Base-by-base conservation (phyloP, 2,329 filamentous ascomycete species). In the Alternaria atra region DNA sequence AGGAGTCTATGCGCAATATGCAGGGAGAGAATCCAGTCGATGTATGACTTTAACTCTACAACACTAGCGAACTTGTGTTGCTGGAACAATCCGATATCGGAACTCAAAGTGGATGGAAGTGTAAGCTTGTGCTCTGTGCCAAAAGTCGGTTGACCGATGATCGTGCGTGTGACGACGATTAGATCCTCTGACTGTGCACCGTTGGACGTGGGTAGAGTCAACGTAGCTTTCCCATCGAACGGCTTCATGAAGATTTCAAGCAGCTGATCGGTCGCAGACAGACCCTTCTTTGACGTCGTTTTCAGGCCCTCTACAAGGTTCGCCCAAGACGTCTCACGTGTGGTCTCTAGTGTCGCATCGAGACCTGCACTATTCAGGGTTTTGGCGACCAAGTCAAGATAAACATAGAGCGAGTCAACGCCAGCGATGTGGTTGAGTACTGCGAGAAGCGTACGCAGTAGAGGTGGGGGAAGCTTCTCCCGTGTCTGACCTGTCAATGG, bases 381-480 rank as follows among this genome's bases (percentile, higher is more conserved):
- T 15, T 55, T 63, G 4, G 65, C 61, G 6, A 70, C 47, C 3
- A 52, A 40, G 10, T 63, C 60, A 3, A 83, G 64, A 52, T 81
- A 78, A 1, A 50, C 54, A 53, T 80, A 74, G 6, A 82, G 66
- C 1, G 73, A 73, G 15, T 73, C 70, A 4, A 82, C 70, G 10
- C 76, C 75, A 5, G 72, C 67, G 5, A 79, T 63, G 61, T 89
- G 87, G 52, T 85, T 81, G 12, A 87, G 75, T 42, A 85, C 82
- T 4, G 82, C 80, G 15, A 88, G 76, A 6, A 90, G 76, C 2
- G 88, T 86, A 12, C 87, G 84, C 17, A 91, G 77, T 23, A 91
- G 81, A n/a, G 82, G 79, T 53, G 88, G 84, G 44, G 86, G 80
- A 2, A 82, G 82, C 6, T 78, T 80, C 23, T 83, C 74, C 35